These are phyloP conservation scores for Epichloe gansuensis DNA, from an alignment of 2,329 filamentous ascomycete species.

Conservation along the genomic window DNA sequence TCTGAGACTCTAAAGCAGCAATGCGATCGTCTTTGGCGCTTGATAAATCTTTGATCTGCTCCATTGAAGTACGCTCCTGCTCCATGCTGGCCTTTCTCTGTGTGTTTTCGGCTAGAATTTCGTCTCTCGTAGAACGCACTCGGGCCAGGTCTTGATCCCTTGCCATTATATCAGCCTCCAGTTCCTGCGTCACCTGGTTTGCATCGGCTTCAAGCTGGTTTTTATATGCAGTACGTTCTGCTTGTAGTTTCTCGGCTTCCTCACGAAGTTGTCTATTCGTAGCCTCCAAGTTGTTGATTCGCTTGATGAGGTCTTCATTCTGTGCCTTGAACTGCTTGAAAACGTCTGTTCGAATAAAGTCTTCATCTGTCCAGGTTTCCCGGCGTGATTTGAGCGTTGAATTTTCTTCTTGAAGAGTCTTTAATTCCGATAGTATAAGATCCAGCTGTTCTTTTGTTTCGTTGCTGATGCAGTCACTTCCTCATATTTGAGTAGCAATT, in stretches of 20 bases:
- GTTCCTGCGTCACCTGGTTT: conserved; percentile 58
- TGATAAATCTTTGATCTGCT: conserved; percentile 70
- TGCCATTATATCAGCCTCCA: conserved; percentile 69
- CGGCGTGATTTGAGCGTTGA: conserved; percentile 57
- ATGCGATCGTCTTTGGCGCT: conserved; percentile 73
- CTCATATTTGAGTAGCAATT: conserved; percentile 63
- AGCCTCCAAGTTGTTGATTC: conserved; percentile 83
- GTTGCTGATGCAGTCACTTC: conserved; percentile 64
- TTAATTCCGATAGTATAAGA: conserved; percentile 64
- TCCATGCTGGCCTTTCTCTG: conserved; percentile 72
- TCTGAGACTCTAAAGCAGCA: conserved; percentile 66
- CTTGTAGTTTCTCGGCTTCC: conserved; percentile 72
- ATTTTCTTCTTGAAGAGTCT: conserved; percentile 63
- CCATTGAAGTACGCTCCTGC: conserved; percentile 55
- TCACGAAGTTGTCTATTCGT: conserved; percentile 75
- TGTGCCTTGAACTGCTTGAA: conserved; percentile 87
- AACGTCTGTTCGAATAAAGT: conserved; percentile 82
- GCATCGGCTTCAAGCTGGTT: conserved; percentile 72
- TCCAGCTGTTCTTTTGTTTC: conserved; percentile 88
- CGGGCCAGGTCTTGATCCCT: conserved; percentile 77
- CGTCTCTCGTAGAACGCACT: conserved; percentile 74
- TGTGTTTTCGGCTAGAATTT: conserved; percentile 68
- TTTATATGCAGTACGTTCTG: conserved; percentile 74
- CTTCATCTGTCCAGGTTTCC: conserved; percentile 73
- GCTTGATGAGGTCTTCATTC: conserved; percentile 84